These are phyloP conservation scores for Cochlearia excelsa DNA, from an alignment of 345 rosid species.

Conservation along the genomic window DNA sequence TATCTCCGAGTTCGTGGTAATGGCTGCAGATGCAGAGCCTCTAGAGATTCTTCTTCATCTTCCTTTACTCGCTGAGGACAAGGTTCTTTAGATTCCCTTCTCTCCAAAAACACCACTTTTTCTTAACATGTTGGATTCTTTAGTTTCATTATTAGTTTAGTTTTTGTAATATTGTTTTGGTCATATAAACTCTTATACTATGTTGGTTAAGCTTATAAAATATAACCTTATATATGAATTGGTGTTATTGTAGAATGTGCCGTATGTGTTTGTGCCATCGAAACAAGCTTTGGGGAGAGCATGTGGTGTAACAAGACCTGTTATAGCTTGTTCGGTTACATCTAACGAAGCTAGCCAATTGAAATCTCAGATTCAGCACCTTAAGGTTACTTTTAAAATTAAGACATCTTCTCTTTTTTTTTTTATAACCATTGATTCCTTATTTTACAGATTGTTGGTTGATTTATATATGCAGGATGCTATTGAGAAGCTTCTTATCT, in stretches of 20 bases:
- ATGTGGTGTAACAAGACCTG: slow-evolving; percentile 94
- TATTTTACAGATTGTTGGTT: neutral
- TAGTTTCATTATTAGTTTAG: neutral
- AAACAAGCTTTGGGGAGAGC: too few species aligned
- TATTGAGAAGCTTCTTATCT: slow-evolving; percentile 90
- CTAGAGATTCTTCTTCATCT: slow-evolving; percentile 87
- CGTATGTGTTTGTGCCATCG: slow-evolving; percentile 95
- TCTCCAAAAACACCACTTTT: too few species aligned
- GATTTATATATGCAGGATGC: slow-evolving; percentile 63
- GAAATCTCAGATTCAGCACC: slow-evolving; percentile 80
- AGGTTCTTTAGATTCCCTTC: slow-evolving; percentile 41
- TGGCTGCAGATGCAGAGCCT: slow-evolving; percentile 82
- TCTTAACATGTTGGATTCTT: neutral
- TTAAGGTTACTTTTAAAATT: slow-evolving; percentile 79
- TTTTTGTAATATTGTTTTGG: neutral
- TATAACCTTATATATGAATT: too few species aligned
- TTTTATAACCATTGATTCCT: neutral
- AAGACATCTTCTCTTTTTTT: neutral
- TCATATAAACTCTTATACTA: neutral
- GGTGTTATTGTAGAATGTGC: slow-evolving; percentile 97
- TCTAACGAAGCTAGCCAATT: slow-evolving; percentile 82
- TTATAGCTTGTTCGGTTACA: slow-evolving; percentile 84
- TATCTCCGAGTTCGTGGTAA: slow-evolving; percentile 83
- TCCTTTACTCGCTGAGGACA: slow-evolving; percentile 75
- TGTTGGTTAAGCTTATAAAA: neutral